phyloP scores from a whole-genome alignment of 495 filamentous ascomycete genomes.

The Podospora anserina region DNA sequence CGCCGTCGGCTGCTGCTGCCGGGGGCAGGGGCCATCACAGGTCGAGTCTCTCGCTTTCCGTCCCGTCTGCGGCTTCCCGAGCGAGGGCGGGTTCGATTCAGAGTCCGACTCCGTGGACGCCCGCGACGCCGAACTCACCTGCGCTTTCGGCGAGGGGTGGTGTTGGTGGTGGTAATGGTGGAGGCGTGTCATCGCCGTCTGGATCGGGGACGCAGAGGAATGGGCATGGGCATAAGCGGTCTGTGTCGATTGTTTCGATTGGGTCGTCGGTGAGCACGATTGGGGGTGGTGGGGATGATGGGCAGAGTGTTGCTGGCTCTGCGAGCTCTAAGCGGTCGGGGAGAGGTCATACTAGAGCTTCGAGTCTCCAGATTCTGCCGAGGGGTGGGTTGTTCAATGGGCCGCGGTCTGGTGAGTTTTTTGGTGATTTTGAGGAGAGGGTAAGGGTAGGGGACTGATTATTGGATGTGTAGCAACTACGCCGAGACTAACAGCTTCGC shows the following conservation, averaged over 20 bases:
- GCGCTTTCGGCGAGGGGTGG: background rate
- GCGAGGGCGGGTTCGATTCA: slow-evolving; percentile 33
- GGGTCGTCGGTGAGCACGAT: slow-evolving; percentile 56
- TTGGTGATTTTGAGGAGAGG: background rate
- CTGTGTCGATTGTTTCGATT: slow-evolving; percentile 93
- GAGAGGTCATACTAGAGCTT: slow-evolving; percentile 72
- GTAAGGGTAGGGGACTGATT: slow-evolving; percentile 5
- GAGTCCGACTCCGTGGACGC: slow-evolving; percentile 5
- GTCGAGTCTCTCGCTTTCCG: slow-evolving; percentile 57
- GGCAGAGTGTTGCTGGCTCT: slow-evolving; percentile 12
- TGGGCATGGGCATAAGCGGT: slow-evolving; percentile 59
- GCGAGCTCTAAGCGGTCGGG: slow-evolving; percentile 46
- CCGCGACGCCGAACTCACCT: slow-evolving; percentile 16
- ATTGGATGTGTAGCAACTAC: slow-evolving; percentile 37
- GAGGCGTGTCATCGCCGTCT: background rate
- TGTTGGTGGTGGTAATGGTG: background rate
- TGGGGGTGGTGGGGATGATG: slow-evolving; percentile 11
- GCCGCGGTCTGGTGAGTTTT: slow-evolving; percentile 33
- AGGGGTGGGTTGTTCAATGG: slow-evolving; percentile 41
- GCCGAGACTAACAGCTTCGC: slow-evolving; percentile 35
- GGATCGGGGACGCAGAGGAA: slow-evolving; percentile 25
- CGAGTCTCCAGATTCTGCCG: slow-evolving; percentile 76
- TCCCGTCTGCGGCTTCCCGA: slow-evolving; percentile 44
- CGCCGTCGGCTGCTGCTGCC: slow-evolving; percentile 25
- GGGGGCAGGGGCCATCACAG: slow-evolving; percentile 52